phyloP scores from a whole-genome alignment of 768 basidiomycete genomes.

The Podaxis pistillaris region DNA sequence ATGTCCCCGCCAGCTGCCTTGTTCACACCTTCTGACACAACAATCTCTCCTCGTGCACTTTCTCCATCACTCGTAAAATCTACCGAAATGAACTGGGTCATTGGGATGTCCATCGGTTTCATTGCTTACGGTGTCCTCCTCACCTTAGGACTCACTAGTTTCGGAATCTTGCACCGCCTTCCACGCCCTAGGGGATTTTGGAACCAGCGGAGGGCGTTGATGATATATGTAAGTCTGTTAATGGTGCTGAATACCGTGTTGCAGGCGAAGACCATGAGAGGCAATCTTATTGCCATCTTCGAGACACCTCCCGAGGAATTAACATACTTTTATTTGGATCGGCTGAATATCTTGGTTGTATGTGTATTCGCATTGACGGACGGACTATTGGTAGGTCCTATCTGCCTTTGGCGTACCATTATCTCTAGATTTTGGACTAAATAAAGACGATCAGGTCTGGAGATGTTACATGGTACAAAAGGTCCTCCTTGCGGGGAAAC shows the following conservation, averaged over 20 bases:
- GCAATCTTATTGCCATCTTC: neutral
- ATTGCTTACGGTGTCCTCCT: neutral
- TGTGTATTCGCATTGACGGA: neutral
- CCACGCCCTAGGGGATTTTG: neutral
- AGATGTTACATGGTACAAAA: conserved; percentile 11
- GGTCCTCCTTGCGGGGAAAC: neutral
- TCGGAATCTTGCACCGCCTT: neutral
- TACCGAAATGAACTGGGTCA: conserved; percentile 7
- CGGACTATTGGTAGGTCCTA: neutral
- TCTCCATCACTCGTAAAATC: neutral
- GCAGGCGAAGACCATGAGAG: neutral
- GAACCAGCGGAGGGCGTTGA: neutral
- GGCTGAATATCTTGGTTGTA: neutral
- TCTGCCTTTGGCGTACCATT: neutral
- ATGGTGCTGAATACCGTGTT: neutral
- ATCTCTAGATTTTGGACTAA: neutral
- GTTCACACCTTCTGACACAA: neutral
- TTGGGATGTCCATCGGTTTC: neutral
- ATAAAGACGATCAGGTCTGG: neutral
- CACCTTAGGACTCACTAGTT: neutral
- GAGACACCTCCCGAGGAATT: neutral
- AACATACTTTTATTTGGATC: neutral
- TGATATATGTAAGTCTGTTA: neutral
- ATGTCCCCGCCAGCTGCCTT: neutral
- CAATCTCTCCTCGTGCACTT: neutral